Evolutionary conservation across 768 basidiomycete species (phyloP), one percentile per base, ranked within the genome.

Genomic region (Tricholoma matsutake): DNA sequence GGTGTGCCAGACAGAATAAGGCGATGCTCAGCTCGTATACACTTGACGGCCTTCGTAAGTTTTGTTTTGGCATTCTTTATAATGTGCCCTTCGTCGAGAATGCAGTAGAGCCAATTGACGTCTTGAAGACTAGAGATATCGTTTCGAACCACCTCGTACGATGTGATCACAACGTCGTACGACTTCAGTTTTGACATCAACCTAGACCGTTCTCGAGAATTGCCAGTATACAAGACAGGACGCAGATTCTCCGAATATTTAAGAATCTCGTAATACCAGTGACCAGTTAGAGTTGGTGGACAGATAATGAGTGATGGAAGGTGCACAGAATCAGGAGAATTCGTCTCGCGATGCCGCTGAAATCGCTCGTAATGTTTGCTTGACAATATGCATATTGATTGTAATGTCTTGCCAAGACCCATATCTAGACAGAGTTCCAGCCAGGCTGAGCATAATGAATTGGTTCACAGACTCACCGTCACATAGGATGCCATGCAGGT

Each of bases 11-110:
- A 97, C 2, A 99, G 79, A 69, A 99, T 92, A 20, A 99, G 80
- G 22, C 97, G 88, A 75, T 99, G 97, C 60, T 95, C 89, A 0
- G 96, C 93, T 58, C 84, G 85, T 49, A 98, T 83, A 60, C 81
- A 84, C 74, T 99, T 99, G 68, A 98, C 92, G 1, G 97, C 95
- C 72, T 95, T 94, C 0, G 96, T 95, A 39, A 99, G 83, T 74
- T 98, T 98, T 22, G 97, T 98, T 76, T 96, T 98, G 37, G 94
- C 91, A 70, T 98, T 99, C 82, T 98, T 98, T 76, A 99, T 98
- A 65, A 98, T 86, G 74, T 99, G 97, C 0, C 97, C 97, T 76
- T 99, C 97, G 70, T 99, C 97, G 57, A 99, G 83, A 43, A 98
- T 89, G 75, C 96, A 98, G 72, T 96, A 99, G 41, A 97, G 81